Base-by-base conservation (phyloP, 192 early-diverging fungal genomes). In the Podila minutissima region DNA sequence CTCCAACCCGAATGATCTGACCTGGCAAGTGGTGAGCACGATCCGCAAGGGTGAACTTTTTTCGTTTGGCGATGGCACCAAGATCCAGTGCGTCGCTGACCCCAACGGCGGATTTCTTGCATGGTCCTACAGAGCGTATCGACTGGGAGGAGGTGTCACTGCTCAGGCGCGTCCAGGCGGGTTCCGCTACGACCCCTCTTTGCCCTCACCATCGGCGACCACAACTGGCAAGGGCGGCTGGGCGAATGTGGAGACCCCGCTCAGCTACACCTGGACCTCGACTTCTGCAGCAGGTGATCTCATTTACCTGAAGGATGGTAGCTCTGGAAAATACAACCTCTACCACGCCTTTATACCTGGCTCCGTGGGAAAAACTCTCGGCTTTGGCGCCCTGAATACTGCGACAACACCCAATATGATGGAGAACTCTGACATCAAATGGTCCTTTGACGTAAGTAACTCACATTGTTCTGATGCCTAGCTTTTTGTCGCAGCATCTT, bases 141-240 rank as follows among this genome's bases (percentile, higher is more conserved):
- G 11, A 57, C 53, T 20, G 33, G 66, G 51, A 59, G 6, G 4
- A 19, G 33, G 37, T 33, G 19, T 10, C 13, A 15, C 6, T 33
- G 33, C 29, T 10, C 37, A 46, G 15, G 7, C 66, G 29, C 66
- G 66, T 28, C 66, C 66, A 68, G 66, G 66, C 15, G 66, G 66
- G 59, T 41, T 68, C 66, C 66, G 66, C 58, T 68, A 68, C 24
- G 66, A 68, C 24, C 66, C 66, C 13, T 2, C 35, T 22, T 38
- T 41, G 15, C 3, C 64, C 6, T 53, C 66, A 59, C 15, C 66
- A 8, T 68, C 66, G 20, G 32, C 53, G 5, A 68, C 53, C 10
- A 68, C 66, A 17, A 68, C 66, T 13, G 66, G 66, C 12, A 68
- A 68, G 24, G 66, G 66, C 35, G 66, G 66, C 12, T 68, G 66